Conservation (phyloP, 768 basidiomycete species). For the Rossbeevera mucosa region DNA sequence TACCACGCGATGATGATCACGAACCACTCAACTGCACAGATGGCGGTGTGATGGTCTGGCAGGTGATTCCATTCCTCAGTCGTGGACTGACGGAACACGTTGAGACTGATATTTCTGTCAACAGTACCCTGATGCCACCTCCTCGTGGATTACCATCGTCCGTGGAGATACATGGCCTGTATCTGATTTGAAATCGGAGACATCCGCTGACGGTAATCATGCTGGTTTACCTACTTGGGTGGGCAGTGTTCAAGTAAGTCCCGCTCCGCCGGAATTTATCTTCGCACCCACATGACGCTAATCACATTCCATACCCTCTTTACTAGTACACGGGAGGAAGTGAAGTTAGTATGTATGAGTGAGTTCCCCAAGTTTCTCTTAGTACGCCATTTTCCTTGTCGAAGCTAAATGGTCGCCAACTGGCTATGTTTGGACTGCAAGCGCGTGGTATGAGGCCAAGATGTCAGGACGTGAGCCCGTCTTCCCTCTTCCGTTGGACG, state of each 20-base stretch:
- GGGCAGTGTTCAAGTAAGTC: constrained; percentile 34
- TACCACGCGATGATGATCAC: neutral
- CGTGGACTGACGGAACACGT: neutral
- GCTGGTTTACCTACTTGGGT: constrained; percentile 42
- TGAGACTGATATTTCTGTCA: neutral
- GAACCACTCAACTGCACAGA: constrained; percentile 17
- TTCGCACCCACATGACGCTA: neutral
- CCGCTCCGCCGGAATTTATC: neutral
- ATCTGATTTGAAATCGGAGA: neutral
- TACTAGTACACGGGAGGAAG: constrained; percentile 43
- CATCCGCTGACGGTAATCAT: constrained; percentile 26
- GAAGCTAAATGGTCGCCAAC: constrained; percentile 18
- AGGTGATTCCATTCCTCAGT: constrained; percentile 22
- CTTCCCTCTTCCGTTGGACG: neutral
- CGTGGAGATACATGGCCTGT: constrained; percentile 37
- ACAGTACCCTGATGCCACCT: constrained; percentile 36
- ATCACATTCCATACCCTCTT: neutral
- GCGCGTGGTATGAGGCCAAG: constrained; percentile 44
- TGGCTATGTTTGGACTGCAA: constrained; percentile 47
- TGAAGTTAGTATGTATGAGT: constrained; percentile 41
- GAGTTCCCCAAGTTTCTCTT: constrained; percentile 3
- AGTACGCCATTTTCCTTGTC: too few relatives aligned
- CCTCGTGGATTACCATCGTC: constrained; percentile 39
- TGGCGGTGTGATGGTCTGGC: constrained; percentile 41
- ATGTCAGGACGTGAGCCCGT: constrained; percentile 23